Evolutionary conservation across 768 basidiomycete species (phyloP).

Genomic region (Chalciporus piperatus): DNA sequence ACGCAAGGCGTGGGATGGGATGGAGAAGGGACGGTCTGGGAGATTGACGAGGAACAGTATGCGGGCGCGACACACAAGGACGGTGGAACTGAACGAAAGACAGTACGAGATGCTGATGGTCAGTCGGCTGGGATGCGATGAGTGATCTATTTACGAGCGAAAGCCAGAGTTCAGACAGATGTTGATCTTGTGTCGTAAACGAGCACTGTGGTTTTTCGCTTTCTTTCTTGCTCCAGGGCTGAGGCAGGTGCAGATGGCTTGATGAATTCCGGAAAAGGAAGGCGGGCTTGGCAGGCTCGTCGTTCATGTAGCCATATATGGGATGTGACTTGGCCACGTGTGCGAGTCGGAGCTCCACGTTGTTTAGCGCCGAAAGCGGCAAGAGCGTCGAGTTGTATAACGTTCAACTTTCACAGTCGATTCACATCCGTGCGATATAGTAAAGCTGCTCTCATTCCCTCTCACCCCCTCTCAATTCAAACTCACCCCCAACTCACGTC

Average conservation of each 20-base stretch:
- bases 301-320: conserved; percentile 24
- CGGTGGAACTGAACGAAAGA: conserved; percentile 38
- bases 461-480: background rate
- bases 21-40: conserved; percentile 29
- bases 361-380: conserved; percentile 25
- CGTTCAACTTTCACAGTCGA: conserved; percentile 25
- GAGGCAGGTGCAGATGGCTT: background rate
- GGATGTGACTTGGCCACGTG: conserved; percentile 26
- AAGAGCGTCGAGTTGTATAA: conserved; percentile 26
- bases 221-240: background rate
- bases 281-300: conserved; percentile 11
- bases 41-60: conserved; percentile 61
- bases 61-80: conserved; percentile 41
- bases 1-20: conserved; percentile 33
- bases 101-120: conserved; percentile 33
- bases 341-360: conserved; percentile 28
- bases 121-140: conserved; percentile 14
- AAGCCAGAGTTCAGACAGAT: background rate
- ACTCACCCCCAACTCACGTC: background rate
- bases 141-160: background rate
- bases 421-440: conserved; percentile 8
- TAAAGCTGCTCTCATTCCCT: background rate
- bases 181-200: conserved; percentile 3
- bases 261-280: conserved; percentile 4
- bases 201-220: conserved; percentile 3